These are phyloP conservation scores for Clitocybe nebularis DNA, from an alignment of 1,284 basidiomycete species.

Conservation along the genomic window DNA sequence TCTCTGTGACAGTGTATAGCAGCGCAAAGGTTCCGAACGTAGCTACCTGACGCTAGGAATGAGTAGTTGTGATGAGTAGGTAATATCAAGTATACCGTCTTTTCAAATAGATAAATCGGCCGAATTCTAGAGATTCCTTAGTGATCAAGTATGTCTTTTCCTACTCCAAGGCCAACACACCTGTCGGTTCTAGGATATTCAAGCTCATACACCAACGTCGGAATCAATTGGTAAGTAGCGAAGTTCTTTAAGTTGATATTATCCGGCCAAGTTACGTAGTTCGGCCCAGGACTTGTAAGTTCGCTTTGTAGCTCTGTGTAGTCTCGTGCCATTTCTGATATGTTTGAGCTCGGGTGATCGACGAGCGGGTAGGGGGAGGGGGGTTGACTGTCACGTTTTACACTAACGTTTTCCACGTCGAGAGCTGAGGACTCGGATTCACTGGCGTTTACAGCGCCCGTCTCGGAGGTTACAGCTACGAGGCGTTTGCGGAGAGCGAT, in stretches of 20 bases:
- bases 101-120: slow-evolving; percentile 90
- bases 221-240: slow-evolving; percentile 84
- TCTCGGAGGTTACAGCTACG: slow-evolving; percentile 29
- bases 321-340: slow-evolving; percentile 72
- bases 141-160: not conserved
- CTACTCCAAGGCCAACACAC: slow-evolving; percentile 34
- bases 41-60: slow-evolving; percentile 49
- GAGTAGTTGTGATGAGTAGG: not conserved
- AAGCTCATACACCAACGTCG: slow-evolving; percentile 93
- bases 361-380: slow-evolving; percentile 54
- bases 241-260: slow-evolving; percentile 88
- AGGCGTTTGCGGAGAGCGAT: slow-evolving; percentile 53
- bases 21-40: slow-evolving; percentile 95
- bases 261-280: slow-evolving; percentile 74
- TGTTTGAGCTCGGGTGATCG: slow-evolving; percentile 67
- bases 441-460: no score
- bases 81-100: slow-evolving; percentile 47
- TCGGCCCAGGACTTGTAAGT: slow-evolving; percentile 67
- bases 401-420: no score
- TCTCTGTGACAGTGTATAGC: slow-evolving; percentile 89
- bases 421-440: no score
- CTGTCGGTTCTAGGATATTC: slow-evolving; percentile 90
- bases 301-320: slow-evolving; percentile 78
- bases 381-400: slow-evolving; percentile 9
- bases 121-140: slow-evolving; percentile 58